Conservation (phyloP, 2,329 filamentous ascomycete genomes). For the Fusarium verticillioides region DNA sequence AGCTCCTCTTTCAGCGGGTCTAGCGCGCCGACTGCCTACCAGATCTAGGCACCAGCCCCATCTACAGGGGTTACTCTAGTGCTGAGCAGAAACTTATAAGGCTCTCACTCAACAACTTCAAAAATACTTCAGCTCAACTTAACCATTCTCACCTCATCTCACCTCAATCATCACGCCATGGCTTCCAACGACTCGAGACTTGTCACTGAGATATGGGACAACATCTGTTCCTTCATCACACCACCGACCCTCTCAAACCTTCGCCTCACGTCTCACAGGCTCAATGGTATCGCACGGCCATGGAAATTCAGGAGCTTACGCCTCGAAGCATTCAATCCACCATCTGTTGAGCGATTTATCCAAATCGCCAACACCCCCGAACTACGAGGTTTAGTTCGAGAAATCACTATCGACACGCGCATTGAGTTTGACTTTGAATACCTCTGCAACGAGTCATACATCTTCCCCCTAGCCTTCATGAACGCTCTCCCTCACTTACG, state of each 20-base stretch:
- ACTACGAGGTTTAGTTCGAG: slow-evolving; percentile 11
- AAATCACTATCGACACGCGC: slow-evolving; percentile 27
- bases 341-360: slow-evolving; percentile 23
- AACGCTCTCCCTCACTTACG: not conserved
- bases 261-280: slow-evolving; percentile 1
- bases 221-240: slow-evolving; percentile 6
- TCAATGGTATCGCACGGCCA: not conserved
- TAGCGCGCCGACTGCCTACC: not conserved
- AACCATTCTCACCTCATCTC: fast-evolving
- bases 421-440: slow-evolving; percentile 12
- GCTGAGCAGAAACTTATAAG: not conserved
- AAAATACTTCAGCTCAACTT: not conserved
- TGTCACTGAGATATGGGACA: slow-evolving; percentile 17
- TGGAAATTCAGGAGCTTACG: slow-evolving; percentile 1
- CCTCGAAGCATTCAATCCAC: not conserved
- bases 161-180: not conserved
- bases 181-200: not conserved
- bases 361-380: slow-evolving; percentile 2
- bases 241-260: not conserved
- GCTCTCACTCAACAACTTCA: too few relatives aligned
- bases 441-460: not conserved
- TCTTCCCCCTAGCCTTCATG: not conserved
- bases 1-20: not conserved
- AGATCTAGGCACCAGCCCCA: not conserved
- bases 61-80: not conserved